A percentile compares a stretch with the other conserved stretches of the same genome.
Evolutionary conservation across 768 basidiomycete species (phyloP).

Genomic region (Kwoniella sp.): DNA sequence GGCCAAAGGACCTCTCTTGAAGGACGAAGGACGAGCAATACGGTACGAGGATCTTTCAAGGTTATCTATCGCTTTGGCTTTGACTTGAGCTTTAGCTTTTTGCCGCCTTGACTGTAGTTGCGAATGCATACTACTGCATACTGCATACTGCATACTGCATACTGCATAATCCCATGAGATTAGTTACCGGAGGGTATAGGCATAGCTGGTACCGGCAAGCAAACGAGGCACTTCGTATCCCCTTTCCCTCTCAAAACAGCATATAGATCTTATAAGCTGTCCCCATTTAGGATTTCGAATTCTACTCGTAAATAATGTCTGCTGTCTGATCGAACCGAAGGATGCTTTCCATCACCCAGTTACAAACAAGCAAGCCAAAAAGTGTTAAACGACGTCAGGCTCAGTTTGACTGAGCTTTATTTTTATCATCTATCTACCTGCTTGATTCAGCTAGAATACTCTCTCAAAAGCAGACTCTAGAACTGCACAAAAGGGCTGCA

Average conservation of each 20-base stretch:
- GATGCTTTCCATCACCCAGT: background rate
- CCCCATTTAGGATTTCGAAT: background rate
- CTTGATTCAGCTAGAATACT: background rate
- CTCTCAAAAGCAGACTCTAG: background rate
- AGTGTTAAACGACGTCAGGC: too few relatives aligned
- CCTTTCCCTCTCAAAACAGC: background rate
- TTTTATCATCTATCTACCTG: background rate
- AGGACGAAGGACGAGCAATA: background rate
- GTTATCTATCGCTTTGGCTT: too few relatives aligned
- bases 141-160: too few relatives aligned
- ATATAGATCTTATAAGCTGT: background rate
- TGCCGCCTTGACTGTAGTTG: background rate
- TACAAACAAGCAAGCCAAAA: too few relatives aligned
- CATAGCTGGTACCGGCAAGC: background rate
- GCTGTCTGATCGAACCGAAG: background rate
- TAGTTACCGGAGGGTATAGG: too few relatives aligned
- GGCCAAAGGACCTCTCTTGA: background rate
- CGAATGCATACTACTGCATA: too few relatives aligned
- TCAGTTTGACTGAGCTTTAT: too few relatives aligned
- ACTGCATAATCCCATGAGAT: too few relatives aligned
- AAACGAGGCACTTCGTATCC: background rate
- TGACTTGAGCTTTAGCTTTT: background rate
- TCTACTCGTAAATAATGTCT: slow-evolving; percentile 2
- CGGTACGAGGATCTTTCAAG: background rate
- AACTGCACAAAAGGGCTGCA: too few relatives aligned